Conservation (phyloP, 495 filamentous ascomycete species). For the Polyplosphaeria fusca region DNA sequence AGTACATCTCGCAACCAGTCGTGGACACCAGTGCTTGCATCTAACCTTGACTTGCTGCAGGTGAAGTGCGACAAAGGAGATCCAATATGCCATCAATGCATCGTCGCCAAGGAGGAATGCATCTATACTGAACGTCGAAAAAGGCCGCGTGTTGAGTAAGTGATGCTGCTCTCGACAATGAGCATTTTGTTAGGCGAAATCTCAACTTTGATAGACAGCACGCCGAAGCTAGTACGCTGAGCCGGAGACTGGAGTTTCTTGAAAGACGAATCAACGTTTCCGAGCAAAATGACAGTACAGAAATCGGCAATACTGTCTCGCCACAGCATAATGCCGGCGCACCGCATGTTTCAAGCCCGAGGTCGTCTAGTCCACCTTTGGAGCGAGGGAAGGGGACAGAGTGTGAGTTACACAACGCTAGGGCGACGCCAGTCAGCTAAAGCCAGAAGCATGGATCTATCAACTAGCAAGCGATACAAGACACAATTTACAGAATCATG, state of each 20-base stretch:
- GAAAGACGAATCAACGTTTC: background rate
- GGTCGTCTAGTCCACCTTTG: too few species aligned
- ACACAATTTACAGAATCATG: conserved; percentile 5
- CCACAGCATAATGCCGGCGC: too few species aligned
- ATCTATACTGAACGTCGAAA: conserved; percentile 11
- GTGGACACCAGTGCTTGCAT: background rate
- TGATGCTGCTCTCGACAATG: too few species aligned
- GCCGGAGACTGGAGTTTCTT: conserved; percentile 6
- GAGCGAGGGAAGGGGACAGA: too few species aligned
- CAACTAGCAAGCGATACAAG: conserved; percentile 14
- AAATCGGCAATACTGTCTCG: too few species aligned
- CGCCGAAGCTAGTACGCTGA: background rate
- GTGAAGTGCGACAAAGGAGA: conserved; percentile 24
- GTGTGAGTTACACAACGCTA: background rate
- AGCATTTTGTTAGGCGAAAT: too few species aligned
- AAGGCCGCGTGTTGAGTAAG: conserved; percentile 9
- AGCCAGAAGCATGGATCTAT: conserved; percentile 15
- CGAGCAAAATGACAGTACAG: too few species aligned
- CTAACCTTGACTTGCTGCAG: background rate
- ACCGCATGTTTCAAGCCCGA: too few species aligned
- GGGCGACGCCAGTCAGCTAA: background rate
- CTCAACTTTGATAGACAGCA: background rate
- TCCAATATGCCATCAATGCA: conserved; percentile 13
- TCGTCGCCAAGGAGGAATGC: conserved; percentile 5
- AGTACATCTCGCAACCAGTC: background rate